These are phyloP conservation scores for Alternaria sp. DNA, from an alignment of 2,329 filamentous ascomycete species.

Conservation along the genomic window DNA sequence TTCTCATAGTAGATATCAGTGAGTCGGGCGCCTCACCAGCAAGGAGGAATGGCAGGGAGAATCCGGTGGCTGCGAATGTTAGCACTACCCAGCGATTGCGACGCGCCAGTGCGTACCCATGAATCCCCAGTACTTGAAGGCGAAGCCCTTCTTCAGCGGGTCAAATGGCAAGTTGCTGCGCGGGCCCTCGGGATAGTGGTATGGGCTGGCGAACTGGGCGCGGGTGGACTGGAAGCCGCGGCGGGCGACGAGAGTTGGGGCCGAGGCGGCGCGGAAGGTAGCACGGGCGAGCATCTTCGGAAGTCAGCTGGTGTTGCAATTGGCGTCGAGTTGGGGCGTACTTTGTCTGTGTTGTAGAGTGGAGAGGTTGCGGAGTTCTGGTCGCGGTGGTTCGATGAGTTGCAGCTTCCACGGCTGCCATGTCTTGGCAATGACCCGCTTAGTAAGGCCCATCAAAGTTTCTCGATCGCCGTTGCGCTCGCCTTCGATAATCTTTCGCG, in stretches of 20 bases:
- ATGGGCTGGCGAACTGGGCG: slow-evolving; percentile 82
- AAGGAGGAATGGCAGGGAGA: slow-evolving; percentile 66
- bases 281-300: slow-evolving; percentile 78
- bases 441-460: slow-evolving; percentile 2
- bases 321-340: slow-evolving; percentile 31
- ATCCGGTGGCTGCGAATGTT: slow-evolving; percentile 61
- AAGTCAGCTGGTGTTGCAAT: slow-evolving; percentile 45
- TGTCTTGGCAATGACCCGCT: slow-evolving; percentile 3
- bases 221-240: slow-evolving; percentile 94
- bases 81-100: slow-evolving; percentile 38
- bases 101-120: slow-evolving; percentile 62
- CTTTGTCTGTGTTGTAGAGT: slow-evolving; percentile 36
- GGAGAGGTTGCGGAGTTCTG: slow-evolving; percentile 31
- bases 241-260: slow-evolving; percentile 73
- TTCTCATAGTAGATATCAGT: neutral
- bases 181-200: slow-evolving; percentile 98
- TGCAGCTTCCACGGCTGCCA: neutral
- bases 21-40: slow-evolving; percentile 60
- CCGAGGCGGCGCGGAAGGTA: slow-evolving; percentile 67
- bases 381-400: slow-evolving; percentile 17
- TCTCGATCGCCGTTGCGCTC: slow-evolving; percentile 5
- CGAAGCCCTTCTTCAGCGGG: slow-evolving; percentile 86
- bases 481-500: neutral
- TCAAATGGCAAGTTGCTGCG: slow-evolving; percentile 97
- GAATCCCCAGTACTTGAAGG: slow-evolving; percentile 81